Conservation (phyloP, 345 rosid genomes). For the Eucalyptus cloeziana region DNA sequence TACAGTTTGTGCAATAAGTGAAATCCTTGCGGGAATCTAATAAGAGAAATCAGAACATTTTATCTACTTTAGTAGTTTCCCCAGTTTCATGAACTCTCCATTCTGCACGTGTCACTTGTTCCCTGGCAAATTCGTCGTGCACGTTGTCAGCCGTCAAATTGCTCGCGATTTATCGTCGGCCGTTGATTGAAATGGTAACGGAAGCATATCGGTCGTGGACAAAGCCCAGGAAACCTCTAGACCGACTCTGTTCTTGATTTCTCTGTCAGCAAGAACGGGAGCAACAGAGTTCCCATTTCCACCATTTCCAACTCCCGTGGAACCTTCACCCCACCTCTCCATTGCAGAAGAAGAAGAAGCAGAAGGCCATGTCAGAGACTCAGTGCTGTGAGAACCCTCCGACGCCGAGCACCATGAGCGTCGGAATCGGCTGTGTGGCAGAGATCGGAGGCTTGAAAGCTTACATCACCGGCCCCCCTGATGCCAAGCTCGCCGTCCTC, state of each 20-base stretch:
- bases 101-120: too few species aligned
- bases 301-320: neutral
- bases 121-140: too few species aligned
- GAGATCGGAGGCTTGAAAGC: constrained; percentile 20
- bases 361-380: constrained; percentile 6
- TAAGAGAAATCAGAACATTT: too few species aligned
- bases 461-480: constrained; percentile 12
- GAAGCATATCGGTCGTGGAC: neutral
- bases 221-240: neutral
- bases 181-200: neutral
- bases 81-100: too few species aligned
- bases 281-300: neutral
- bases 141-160: neutral
- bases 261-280: neutral
- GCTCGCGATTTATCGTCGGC: neutral
- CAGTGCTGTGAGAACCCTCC: constrained; percentile 33
- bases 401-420: neutral
- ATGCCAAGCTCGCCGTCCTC: constrained; percentile 7
- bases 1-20: too few species aligned
- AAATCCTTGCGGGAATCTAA: too few species aligned
- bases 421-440: constrained; percentile 6
- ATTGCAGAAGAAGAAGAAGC: neutral
- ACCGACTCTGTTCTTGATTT: neutral
- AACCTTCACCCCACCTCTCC: neutral
- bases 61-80: too few species aligned